Evolutionary conservation across 768 basidiomycete genomes (phyloP).

Genomic region (Mycena epipterygia): DNA sequence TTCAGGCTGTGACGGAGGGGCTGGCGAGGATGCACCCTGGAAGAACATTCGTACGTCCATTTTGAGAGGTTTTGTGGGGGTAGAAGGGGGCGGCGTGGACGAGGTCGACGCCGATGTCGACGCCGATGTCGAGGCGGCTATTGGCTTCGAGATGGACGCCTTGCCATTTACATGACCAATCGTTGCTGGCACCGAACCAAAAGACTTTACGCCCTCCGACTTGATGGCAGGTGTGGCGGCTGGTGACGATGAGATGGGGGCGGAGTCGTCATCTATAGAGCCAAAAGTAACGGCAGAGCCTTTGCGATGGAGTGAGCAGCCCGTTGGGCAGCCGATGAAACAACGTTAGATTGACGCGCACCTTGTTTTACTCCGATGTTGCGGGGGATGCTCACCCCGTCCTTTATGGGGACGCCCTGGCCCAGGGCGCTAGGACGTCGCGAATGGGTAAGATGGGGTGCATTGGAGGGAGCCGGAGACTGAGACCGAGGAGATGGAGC

Average conservation of each 20-base stretch:
- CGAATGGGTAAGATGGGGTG: slow-evolving; percentile 72
- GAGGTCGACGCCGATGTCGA: slow-evolving; percentile 52
- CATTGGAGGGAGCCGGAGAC: slow-evolving; percentile 71
- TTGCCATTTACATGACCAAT: slow-evolving; percentile 75
- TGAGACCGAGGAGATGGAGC: slow-evolving; percentile 79
- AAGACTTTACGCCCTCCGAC: slow-evolving; percentile 82
- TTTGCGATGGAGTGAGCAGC: slow-evolving; percentile 42
- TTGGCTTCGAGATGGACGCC: slow-evolving; percentile 59
- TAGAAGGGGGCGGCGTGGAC: slow-evolving; percentile 37
- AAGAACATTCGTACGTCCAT: slow-evolving; percentile 74
- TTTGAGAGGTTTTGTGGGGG: slow-evolving; percentile 53
- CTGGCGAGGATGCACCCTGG: slow-evolving; percentile 65
- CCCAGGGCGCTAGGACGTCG: slow-evolving; percentile 84
- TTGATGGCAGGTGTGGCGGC: slow-evolving; percentile 75
- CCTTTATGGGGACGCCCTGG: slow-evolving; percentile 79
- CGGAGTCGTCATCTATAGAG: slow-evolving; percentile 86
- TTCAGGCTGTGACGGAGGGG: slow-evolving; percentile 66
- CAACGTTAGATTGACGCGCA: slow-evolving; percentile 49
- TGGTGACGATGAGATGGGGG: slow-evolving; percentile 87
- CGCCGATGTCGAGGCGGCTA: slow-evolving; percentile 49
- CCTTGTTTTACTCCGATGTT: slow-evolving; percentile 79
- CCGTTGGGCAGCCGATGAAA: slow-evolving; percentile 19
- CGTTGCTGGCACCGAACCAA: slow-evolving; percentile 81
- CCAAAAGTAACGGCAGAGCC: slow-evolving; percentile 88
- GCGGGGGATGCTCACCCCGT: slow-evolving; percentile 82